Evolutionary conservation across 192 early-diverging fungal species (phyloP), one percentile per base, ranked within the genome.

Genomic region (Coemansia brasiliensis): DNA sequence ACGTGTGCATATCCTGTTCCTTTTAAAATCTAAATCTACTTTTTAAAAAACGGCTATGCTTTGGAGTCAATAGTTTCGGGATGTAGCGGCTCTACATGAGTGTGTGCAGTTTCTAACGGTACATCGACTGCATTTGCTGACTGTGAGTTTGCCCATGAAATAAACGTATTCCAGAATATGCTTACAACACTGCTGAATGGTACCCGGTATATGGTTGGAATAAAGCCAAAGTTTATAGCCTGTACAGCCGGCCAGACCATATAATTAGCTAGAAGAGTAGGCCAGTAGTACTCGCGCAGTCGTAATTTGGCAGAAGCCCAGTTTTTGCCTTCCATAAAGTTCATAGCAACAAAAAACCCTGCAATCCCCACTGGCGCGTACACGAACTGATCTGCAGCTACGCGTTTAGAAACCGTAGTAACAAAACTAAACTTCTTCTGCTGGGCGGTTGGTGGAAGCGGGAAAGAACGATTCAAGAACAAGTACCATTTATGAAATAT

Each of bases 121-220:
- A 74, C 26, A 27, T 74, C 65, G 18, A 68, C 43, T 1, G 37
- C 49, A 10, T 29, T 53, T 0, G 63, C 58, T 7, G 73, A 65
- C 32, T 58, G 61, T 3, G 62, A 61, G 27, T 88, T 88, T 0
- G 83, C 50, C 82, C 84, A 87, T 25, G 87, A 88, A 21, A 91
- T 77, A 67, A 87, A 89, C 6, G 82, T 67, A 49, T 88, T 90
- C 89, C 89, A 91, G 15, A 87, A 79, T n/a, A 91, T 82, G 35
- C 88, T 86, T 22, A 88, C 72, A 4, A 78, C 69, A 56, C 88
- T 88, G 26, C 85, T 83, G 65, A 91, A 87, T 11, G 89, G 89
- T 17, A 91, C 69, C 11, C 88, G 71, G 46, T 83, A 87, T 11
- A 75, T 59, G 27, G 86, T 65, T 2, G 89, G 89, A 43, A 88